phyloP scores from a whole-genome alignment of 2,329 filamentous ascomycete species.

The Dactylellina parvicollis region DNA sequence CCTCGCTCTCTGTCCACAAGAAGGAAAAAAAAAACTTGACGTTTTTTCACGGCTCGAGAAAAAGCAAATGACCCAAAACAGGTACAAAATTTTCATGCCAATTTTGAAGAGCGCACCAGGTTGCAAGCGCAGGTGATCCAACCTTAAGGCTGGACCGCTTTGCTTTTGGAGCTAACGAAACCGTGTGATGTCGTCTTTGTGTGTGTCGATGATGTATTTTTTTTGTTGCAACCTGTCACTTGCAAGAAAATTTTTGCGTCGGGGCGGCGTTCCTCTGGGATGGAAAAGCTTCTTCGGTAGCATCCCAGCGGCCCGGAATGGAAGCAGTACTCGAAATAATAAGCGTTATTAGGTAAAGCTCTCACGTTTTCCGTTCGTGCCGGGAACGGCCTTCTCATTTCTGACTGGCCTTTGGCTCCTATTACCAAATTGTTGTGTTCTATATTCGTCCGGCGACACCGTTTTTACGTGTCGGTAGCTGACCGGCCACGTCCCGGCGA shows the following conservation, averaged over 20 bases:
- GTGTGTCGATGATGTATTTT: constrained; percentile 31
- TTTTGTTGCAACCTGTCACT: constrained; percentile 7
- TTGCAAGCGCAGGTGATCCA: constrained; percentile 43
- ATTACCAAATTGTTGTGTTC: constrained; percentile 14
- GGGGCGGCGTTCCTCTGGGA: constrained; percentile 42
- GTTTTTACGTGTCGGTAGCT: constrained; percentile 34
- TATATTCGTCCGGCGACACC: constrained; percentile 28
- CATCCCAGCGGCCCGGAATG: constrained; percentile 45
- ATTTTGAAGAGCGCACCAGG: constrained; percentile 46
- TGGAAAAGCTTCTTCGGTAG: constrained; percentile 36
- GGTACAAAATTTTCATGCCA: constrained; percentile 47
- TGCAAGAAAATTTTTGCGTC: constrained; percentile 33
- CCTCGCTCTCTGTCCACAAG: constrained; percentile 28
- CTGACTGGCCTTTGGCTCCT: constrained; percentile 26
- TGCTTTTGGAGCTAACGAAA: constrained; percentile 26
- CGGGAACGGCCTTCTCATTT: constrained; percentile 48
- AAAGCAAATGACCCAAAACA: constrained; percentile 29
- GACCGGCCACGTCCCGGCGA: constrained; percentile 27
- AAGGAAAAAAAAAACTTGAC: neutral
- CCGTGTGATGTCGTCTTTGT: constrained; percentile 52
- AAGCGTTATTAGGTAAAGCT: constrained; percentile 30
- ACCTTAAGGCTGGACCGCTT: constrained; percentile 30
- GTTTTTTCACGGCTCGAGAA: constrained; percentile 31
- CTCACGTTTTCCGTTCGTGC: constrained; percentile 1
- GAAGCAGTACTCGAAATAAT: constrained; percentile 27